Conservation (phyloP, 148 eudicot species). For the Chenopodium formosanum region DNA sequence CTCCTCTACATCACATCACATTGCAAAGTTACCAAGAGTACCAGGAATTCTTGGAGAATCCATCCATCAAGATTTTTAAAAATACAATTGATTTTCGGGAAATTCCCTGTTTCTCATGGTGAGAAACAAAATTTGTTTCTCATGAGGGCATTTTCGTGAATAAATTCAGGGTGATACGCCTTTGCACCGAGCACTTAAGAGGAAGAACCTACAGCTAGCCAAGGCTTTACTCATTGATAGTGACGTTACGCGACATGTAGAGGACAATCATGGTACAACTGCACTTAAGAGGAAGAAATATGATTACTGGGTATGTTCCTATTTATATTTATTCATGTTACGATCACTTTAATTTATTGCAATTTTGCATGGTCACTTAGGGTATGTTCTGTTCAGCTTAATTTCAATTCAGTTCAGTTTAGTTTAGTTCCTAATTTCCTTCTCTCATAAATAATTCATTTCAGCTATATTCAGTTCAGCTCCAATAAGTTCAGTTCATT, state of each 20-base stretch:
- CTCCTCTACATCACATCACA: conserved; percentile 1
- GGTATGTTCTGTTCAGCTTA: too few relatives aligned
- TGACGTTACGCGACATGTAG: not conserved
- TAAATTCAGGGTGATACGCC: not conserved
- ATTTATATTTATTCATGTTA: not conserved
- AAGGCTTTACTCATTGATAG: not conserved
- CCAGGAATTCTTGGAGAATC: not conserved
- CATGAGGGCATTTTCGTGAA: too few relatives aligned
- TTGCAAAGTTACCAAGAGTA: not conserved
- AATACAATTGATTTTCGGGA: not conserved
- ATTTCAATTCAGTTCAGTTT: too few relatives aligned
- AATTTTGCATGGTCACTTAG: not conserved
- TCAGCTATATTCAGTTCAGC: too few relatives aligned
- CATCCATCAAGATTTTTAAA: not conserved
- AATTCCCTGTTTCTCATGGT: too few relatives aligned
- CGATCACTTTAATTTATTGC: not conserved
- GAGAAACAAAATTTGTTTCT: too few relatives aligned
- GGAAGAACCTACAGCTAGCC: not conserved
- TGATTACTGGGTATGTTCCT: not conserved
- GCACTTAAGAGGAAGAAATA: not conserved
- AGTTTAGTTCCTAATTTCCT: too few relatives aligned
- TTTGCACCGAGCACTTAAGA: not conserved
- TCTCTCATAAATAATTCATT: too few relatives aligned
- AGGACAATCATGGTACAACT: not conserved
- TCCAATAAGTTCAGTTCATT: too few relatives aligned